A percentile compares a stretch with the other conserved stretches of the same genome.
These are phyloP conservation scores for Polytrichum formosum DNA, from an alignment of 225 moss, liverwort and hornwort genomes.

Conservation along the genomic window DNA sequence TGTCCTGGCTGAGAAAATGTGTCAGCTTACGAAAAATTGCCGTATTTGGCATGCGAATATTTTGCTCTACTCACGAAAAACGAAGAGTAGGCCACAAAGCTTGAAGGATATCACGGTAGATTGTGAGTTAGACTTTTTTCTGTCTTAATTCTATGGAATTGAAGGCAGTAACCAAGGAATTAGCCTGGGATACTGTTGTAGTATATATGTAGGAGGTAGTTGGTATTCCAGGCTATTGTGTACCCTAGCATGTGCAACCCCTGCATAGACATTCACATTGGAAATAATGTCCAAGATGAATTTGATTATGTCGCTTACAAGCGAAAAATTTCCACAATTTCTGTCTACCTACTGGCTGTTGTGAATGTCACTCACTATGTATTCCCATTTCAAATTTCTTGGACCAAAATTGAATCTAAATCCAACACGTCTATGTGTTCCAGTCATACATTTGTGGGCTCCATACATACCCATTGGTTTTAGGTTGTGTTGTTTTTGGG, in stretches of 20 bases:
- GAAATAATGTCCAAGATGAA: no score
- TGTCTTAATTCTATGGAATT: conserved; percentile 10
- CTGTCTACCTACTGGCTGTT: no score
- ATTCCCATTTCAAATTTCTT: no score
- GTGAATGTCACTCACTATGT: no score
- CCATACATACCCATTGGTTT: no score
- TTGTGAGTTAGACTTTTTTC: background rate
- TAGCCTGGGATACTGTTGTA: conserved; percentile 36
- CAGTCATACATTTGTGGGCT: no score
- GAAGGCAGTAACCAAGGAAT: conserved; percentile 4
- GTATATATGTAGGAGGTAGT: conserved; percentile 28
- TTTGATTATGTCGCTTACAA: no score
- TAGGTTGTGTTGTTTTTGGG: no score
- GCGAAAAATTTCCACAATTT: no score
- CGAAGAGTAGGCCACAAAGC: conserved; percentile 19
- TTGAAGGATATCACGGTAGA: background rate
- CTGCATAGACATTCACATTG: no score
- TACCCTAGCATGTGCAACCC: background rate
- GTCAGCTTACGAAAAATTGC: conserved; percentile 34
- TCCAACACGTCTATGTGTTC: no score
- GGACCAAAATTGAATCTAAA: no score
- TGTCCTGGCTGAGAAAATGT: conserved; percentile 1
- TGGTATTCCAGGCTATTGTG: conserved; percentile 23
- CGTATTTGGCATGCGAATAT: conserved; percentile 27
- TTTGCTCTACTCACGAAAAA: conserved; percentile 20